Evolutionary conservation across 148 eudicot species (phyloP).

Genomic region (Heliosperma pusillum): DNA sequence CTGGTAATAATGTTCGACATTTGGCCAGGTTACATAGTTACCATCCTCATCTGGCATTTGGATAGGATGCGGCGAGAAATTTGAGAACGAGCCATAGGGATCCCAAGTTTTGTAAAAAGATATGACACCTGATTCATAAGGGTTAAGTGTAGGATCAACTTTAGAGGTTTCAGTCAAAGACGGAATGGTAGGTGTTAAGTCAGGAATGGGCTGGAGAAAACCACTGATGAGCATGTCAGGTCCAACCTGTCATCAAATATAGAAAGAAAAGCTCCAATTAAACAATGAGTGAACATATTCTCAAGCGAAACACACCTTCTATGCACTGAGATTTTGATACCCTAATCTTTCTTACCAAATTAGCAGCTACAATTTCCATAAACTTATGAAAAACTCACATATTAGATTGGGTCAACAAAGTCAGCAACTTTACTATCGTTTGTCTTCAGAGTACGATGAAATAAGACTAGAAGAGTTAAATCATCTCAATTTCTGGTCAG

Average conservation of each 20-base stretch:
- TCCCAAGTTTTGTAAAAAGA: conserved; percentile 94
- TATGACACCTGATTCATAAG: conserved; percentile 70
- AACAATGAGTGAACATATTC: background rate
- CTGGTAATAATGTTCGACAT: conserved; percentile 99
- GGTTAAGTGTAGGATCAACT: conserved; percentile 77
- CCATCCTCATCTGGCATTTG: conserved; percentile 65
- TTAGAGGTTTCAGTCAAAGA: conserved; percentile 72
- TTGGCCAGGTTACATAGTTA: conserved; percentile 62
- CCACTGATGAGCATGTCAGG: conserved; percentile 96
- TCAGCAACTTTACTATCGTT: too few species aligned
- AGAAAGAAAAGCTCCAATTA: conserved; percentile 9
- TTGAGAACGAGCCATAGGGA: conserved; percentile 91
- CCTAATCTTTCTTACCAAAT: background rate
- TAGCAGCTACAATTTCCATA: too few species aligned
- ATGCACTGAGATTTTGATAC: background rate
- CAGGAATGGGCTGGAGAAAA: conserved; percentile 94
- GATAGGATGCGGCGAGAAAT: conserved; percentile 90
- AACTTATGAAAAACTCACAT: background rate
- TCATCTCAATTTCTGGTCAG: too few species aligned
- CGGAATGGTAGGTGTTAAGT: conserved; percentile 74
- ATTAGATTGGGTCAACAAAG: too few species aligned
- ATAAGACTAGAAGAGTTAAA: too few species aligned
- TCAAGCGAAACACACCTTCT: background rate
- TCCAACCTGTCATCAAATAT: conserved; percentile 55
- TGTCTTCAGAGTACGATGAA: too few species aligned